Base-by-base conservation (phyloP, 805 yeast species). In the Candida insectalens region DNA sequence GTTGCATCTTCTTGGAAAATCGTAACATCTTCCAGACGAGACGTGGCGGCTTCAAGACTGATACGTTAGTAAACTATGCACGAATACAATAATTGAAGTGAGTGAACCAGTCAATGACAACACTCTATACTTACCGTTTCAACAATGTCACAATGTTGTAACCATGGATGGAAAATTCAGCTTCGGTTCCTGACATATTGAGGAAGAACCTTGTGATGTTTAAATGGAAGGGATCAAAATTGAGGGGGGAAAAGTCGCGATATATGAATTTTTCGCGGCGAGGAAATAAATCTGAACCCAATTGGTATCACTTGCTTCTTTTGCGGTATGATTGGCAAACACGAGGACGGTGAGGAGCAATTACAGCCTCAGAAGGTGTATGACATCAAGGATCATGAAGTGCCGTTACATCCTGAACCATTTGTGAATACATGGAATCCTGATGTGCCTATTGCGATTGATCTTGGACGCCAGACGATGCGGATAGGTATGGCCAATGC, bases 1-100 rank as follows among this genome's bases (percentile, higher is more conserved):
- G 63, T 49, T 31, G 71, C 65, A 25, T 72, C 74, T 46, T 78
- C 83, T 51, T 84, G 94, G 54, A 69, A 77, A 34, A 81, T 69
- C 20, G 94, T 83, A 30, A 87, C 76, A 55, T 87, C 96, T 51
- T 87, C 96, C 45, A 87, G 72, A 32, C 96, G 75, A 5, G 95
- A 79, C 7, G 96, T 84, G 23, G 96, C 96, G 12, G 94, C 89
- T 57, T 87, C 96, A 47, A 87, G 71, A 44, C 94, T 70, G 49
- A 19, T 13, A 20, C 19, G 19, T 32, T 23, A 31, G 34, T 17
- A 26, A 14, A 19, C 21, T 8, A 28, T 19, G 27, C n/a, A n/a
- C n/a, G n/a, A n/a, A n/a, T n/a, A n/a, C n/a, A n/a, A n/a, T n/a
- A n/a, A n/a, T n/a, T n/a, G 18, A 18, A 9, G 14, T 9, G 16